Evolutionary conservation across 345 rosid species (phyloP).

Genomic region (Noccaea bulbosa): DNA sequence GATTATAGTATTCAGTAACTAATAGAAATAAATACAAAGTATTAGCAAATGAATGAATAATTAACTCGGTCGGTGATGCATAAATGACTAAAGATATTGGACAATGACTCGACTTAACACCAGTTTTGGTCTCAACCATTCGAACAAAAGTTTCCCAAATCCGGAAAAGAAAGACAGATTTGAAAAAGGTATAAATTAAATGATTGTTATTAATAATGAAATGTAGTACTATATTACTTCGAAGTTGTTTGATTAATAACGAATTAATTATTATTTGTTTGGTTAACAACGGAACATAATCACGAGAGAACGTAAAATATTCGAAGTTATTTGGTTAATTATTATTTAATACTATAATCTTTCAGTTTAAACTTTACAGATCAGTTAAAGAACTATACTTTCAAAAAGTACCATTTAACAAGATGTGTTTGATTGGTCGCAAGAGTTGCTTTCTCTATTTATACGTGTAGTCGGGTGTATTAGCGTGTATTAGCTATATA

Average conservation of each 20-base stretch:
- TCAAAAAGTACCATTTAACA: conserved; percentile 36
- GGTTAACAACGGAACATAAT: conserved; percentile 24
- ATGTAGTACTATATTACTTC: background rate
- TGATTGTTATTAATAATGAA: background rate
- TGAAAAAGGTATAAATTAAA: conserved; percentile 25
- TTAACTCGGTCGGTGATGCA: conserved; percentile 39
- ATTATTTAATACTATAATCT: background rate
- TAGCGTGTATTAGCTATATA: conserved; percentile 5
- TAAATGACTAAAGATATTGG: conserved; percentile 36
- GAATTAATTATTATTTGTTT: too few species aligned
- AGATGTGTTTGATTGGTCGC: conserved; percentile 43
- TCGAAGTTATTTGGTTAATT: conserved; percentile 13
- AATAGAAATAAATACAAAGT: background rate
- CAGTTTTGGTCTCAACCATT: conserved; percentile 36
- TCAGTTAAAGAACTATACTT: conserved; percentile 36
- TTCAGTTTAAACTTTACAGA: conserved; percentile 38
- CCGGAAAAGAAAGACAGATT: conserved; percentile 44
- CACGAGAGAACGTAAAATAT: conserved; percentile 18
- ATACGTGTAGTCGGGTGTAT: conserved; percentile 4
- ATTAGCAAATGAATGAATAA: conserved; percentile 11
- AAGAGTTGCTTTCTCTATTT: conserved; percentile 22
- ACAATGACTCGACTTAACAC: conserved; percentile 39
- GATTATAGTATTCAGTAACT: conserved; percentile 3
- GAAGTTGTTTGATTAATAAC: too few species aligned
- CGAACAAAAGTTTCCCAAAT: conserved; percentile 44